These are phyloP conservation scores for Aureobasidium sp. DNA, from an alignment of 2,329 filamentous ascomycete species.

Conservation along the genomic window DNA sequence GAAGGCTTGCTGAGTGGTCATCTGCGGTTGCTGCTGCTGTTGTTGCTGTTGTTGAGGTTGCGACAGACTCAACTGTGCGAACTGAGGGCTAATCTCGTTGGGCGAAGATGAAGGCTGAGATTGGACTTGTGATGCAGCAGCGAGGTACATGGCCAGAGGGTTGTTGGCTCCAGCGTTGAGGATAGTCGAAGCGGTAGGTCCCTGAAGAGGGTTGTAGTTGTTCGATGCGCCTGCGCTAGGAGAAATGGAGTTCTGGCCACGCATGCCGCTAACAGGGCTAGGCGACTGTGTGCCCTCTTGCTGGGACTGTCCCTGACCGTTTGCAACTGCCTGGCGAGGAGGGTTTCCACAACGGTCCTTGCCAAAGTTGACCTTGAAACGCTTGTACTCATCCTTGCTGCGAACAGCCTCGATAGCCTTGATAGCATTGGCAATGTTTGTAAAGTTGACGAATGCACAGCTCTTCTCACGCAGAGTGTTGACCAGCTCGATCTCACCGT, in stretches of 20 bases:
- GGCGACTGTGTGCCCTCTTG: slow-evolving; percentile 49
- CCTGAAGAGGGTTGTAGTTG: slow-evolving; percentile 51
- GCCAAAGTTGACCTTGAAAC: slow-evolving; percentile 99
- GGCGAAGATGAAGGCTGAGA: slow-evolving; percentile 36
- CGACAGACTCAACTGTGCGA: slow-evolving; percentile 30
- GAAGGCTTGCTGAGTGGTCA: slow-evolving; percentile 69
- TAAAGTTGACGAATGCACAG: slow-evolving; percentile 99
- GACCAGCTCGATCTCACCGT: slow-evolving; percentile 93
- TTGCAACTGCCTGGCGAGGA: slow-evolving; percentile 65
- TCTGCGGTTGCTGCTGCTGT: slow-evolving; percentile 25
- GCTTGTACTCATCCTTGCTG: slow-evolving; percentile 89
- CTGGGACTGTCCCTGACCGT: slow-evolving; percentile 55
- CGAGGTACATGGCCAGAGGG: slow-evolving; percentile 85
- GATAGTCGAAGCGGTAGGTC: slow-evolving; percentile 61
- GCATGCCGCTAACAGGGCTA: slow-evolving; percentile 48
- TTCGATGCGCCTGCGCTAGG: slow-evolving; percentile 47
- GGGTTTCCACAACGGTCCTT: slow-evolving; percentile 97
- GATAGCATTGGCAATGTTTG: slow-evolving; percentile 98
- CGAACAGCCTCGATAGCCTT: slow-evolving; percentile 97
- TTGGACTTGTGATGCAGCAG: slow-evolving; percentile 50
- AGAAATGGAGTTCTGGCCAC: slow-evolving; percentile 51
- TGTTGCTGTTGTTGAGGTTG: slow-evolving; percentile 40
- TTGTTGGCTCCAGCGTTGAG: slow-evolving; percentile 75
- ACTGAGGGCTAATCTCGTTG: slow-evolving; percentile 31
- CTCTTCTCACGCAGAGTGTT: slow-evolving; percentile 97